phyloP scores from a whole-genome alignment of 805 yeast species.

The Candida easanensis region DNA sequence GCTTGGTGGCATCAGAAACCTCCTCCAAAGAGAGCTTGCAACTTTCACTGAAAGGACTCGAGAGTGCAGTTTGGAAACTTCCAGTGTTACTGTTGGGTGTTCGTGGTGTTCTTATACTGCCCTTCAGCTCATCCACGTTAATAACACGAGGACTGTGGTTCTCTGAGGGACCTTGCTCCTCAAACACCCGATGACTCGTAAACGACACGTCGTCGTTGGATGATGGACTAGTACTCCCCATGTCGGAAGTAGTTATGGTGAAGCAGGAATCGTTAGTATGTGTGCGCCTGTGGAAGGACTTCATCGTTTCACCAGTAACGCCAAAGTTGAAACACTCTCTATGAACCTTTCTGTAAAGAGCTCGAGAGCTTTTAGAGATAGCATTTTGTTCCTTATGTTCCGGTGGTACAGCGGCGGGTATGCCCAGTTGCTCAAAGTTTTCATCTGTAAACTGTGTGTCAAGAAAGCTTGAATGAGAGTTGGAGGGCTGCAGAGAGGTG shows the following conservation, averaged over 20 bases:
- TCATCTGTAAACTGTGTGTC: constrained; percentile 20
- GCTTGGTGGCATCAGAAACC: constrained; percentile 5
- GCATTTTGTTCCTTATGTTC: too few relatives aligned
- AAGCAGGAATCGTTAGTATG: neutral
- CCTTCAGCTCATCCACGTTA: too few relatives aligned
- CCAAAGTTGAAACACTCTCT: constrained; percentile 20
- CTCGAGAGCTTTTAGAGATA: constrained; percentile 8
- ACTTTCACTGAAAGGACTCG: too few relatives aligned
- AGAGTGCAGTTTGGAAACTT: too few relatives aligned
- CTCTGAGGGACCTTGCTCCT: too few relatives aligned
- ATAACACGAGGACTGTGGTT: too few relatives aligned
- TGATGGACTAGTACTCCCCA: too few relatives aligned
- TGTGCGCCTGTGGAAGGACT: constrained; percentile 4
- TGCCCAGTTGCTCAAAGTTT: constrained; percentile 9
- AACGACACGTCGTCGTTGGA: too few relatives aligned
- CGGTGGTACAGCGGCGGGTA: neutral
- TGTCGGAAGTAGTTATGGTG: too few relatives aligned
- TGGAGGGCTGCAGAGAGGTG: neutral
- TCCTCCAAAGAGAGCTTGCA: constrained; percentile 3
- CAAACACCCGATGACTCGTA: too few relatives aligned
- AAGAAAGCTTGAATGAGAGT: constrained; percentile 4
- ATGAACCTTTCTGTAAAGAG: constrained; percentile 21
- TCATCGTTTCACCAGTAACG: constrained; percentile 16
- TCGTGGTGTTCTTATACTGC: too few relatives aligned
- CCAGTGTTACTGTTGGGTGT: too few relatives aligned